These are phyloP conservation scores for Xylaria curta DNA, from an alignment of 495 filamentous ascomycete species.

Conservation along the genomic window DNA sequence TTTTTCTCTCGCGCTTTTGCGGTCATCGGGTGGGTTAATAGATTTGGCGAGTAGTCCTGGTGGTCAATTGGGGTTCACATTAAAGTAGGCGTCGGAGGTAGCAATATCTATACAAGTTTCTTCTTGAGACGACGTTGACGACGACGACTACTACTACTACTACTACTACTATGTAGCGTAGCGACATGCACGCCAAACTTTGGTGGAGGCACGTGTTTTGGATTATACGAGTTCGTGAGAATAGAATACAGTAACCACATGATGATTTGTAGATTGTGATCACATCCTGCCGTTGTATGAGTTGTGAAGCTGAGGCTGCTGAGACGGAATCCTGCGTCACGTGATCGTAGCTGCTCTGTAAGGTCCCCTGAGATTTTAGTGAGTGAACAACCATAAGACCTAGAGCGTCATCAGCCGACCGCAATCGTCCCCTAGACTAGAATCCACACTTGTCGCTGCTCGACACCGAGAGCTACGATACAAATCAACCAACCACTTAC, in stretches of 20 bases:
- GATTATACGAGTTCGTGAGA: constrained; percentile 18
- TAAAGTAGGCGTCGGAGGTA: constrained; percentile 28
- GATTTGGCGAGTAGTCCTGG: constrained; percentile 19
- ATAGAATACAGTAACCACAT: constrained; percentile 1
- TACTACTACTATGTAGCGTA: not conserved
- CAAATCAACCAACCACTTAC: not conserved
- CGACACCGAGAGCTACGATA: not conserved
- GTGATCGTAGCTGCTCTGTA: not conserved
- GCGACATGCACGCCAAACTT: not conserved
- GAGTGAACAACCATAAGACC: not conserved
- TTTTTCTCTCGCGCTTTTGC: constrained; percentile 1
- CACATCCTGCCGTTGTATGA: not conserved
- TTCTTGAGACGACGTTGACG: not conserved
- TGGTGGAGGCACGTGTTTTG: constrained; percentile 13
- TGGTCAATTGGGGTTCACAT: constrained; percentile 20
- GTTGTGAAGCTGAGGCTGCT: not conserved
- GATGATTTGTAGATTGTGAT: not conserved
- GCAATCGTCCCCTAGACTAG: not conserved
- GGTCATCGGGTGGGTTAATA: constrained; percentile 26
- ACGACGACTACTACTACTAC: not conserved
- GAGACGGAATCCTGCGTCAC: not conserved
- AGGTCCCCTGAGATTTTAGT: not conserved
- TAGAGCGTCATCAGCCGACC: constrained; percentile 7
- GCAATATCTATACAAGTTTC: constrained; percentile 27
- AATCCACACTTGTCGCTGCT: not conserved